These are phyloP conservation scores for Drechslera avenae DNA, from an alignment of 2,329 filamentous ascomycete genomes.

Conservation along the genomic window DNA sequence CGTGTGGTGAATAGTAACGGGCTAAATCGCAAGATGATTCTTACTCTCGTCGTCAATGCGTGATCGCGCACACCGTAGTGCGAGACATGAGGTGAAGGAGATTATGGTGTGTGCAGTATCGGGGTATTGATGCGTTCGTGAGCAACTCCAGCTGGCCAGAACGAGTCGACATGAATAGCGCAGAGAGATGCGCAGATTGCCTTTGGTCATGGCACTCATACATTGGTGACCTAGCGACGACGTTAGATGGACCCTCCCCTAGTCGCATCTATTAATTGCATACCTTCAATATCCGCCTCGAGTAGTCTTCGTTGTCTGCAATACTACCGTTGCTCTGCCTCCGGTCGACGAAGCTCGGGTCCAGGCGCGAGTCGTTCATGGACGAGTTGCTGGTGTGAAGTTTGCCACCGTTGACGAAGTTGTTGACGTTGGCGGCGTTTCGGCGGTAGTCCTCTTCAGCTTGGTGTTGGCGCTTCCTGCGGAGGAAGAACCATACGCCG, in stretches of 20 bases:
- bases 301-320: slow-evolving; percentile 96
- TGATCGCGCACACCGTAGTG: slow-evolving; percentile 35
- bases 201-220: slow-evolving; percentile 26
- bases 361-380: slow-evolving; percentile 81
- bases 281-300: slow-evolving; percentile 92
- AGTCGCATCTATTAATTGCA: neutral
- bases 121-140: slow-evolving; percentile 17
- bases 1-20: slow-evolving; percentile 21
- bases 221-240: slow-evolving; percentile 43
- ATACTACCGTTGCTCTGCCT: slow-evolving; percentile 94
- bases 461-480: slow-evolving; percentile 74
- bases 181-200: slow-evolving; percentile 8
- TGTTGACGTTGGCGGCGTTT: slow-evolving; percentile 77
- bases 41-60: slow-evolving; percentile 42
- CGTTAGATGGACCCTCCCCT: slow-evolving; percentile 12
- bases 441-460: slow-evolving; percentile 85
- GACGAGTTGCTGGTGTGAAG: slow-evolving; percentile 69
- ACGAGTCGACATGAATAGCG: slow-evolving; percentile 10
- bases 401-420: slow-evolving; percentile 68
- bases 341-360: slow-evolving; percentile 79
- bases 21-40: slow-evolving; percentile 33
- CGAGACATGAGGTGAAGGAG: slow-evolving; percentile 26
- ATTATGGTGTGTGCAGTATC: slow-evolving; percentile 23
- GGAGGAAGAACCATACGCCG: slow-evolving; percentile 74
- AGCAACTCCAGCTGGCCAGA: slow-evolving; percentile 8